These are phyloP conservation scores for Cenococcum geophilum DNA, from an alignment of 495 filamentous ascomycete species.

Conservation along the genomic window DNA sequence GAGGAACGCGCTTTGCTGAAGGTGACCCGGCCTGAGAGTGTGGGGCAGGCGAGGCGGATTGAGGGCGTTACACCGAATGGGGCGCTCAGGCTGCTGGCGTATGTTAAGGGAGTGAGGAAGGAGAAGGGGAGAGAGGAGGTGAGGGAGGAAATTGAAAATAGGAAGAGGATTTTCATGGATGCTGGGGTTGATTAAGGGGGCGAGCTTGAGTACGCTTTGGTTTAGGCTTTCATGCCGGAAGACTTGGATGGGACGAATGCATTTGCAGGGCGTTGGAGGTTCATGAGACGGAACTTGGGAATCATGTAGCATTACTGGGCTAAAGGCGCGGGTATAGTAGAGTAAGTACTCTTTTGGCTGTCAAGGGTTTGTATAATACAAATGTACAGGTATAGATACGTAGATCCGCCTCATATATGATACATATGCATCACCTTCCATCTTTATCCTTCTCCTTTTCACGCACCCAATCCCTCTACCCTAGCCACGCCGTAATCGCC, in stretches of 20 bases:
- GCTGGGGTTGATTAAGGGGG: conserved; percentile 2
- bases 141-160: conserved; percentile 21
- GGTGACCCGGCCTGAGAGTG: conserved; percentile 64
- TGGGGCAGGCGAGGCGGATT: conserved; percentile 82
- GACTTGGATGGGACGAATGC: background rate
- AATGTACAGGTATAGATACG: background rate
- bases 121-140: conserved; percentile 17
- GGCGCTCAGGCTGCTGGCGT: conserved; percentile 50
- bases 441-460: background rate
- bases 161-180: conserved; percentile 26
- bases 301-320: background rate
- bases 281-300: no score
- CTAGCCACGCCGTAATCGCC: conserved; percentile 30
- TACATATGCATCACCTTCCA: background rate
- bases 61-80: conserved; percentile 72
- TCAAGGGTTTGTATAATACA: conserved; percentile 3
- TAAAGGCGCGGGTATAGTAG: background rate
- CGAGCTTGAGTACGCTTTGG: background rate
- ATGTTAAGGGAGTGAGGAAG: conserved; percentile 40
- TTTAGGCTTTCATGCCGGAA: background rate
- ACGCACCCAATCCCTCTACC: conserved; percentile 8
- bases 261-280: no score
- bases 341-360: background rate
- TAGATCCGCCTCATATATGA: background rate
- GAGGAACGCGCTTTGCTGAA: conserved; percentile 71